Percentiles rank a stretch among this genome's conserved stretches.
Evolutionary conservation across 148 eudicot genomes (phyloP).

Genomic region (Chenopodium suecicum): DNA sequence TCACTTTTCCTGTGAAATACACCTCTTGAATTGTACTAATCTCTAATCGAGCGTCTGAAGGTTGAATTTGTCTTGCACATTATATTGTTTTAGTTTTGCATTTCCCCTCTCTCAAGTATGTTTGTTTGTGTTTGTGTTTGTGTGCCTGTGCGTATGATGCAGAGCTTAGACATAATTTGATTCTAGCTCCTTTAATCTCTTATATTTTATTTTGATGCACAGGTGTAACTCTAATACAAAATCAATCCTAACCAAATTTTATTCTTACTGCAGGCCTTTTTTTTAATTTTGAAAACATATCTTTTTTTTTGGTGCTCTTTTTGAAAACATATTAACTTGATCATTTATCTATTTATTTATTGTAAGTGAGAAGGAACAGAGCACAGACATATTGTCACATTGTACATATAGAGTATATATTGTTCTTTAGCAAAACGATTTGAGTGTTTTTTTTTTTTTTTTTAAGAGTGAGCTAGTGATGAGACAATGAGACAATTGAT

Average conservation of each 20-base stretch:
- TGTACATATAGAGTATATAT: too few species aligned
- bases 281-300: too few species aligned
- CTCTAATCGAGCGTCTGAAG: neutral
- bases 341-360: too few species aligned
- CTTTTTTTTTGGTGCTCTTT: too few species aligned
- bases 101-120: neutral
- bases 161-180: neutral
- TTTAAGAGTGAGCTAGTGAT: too few species aligned
- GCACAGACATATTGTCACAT: too few species aligned
- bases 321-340: too few species aligned
- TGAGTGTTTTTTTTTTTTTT: too few species aligned
- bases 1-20: neutral
- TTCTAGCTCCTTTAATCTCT: neutral
- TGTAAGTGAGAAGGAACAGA: too few species aligned
- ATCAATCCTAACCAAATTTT: neutral
- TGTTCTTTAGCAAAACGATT: too few species aligned
- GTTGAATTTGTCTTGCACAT: neutral
- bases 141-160: neutral
- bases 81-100: neutral
- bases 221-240: neutral
- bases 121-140: neutral
- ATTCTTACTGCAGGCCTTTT: conserved; percentile 54
- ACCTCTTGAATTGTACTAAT: neutral
- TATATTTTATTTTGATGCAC: neutral
- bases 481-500: too few species aligned